Percentiles rank a stretch among this genome's conserved stretches.
These are phyloP conservation scores for Alloascoidea hylecoeti DNA, from an alignment of 805 yeast species.

Conservation along the genomic window DNA sequence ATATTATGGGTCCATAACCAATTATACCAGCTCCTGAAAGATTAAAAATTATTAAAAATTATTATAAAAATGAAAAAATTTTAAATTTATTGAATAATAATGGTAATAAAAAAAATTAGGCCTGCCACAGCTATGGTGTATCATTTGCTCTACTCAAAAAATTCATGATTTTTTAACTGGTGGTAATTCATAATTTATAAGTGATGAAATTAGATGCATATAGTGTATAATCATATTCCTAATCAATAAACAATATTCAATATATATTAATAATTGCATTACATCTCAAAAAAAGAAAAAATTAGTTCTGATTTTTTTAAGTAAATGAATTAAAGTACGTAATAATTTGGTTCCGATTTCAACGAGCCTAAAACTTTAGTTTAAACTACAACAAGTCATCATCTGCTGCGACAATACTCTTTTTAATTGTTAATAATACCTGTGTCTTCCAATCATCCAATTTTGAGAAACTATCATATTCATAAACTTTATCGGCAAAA, in stretches of 20 bases:
- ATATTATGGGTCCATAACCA: constrained; percentile 31
- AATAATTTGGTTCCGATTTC: no score
- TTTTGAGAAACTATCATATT: constrained; percentile 76
- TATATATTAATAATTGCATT: no score
- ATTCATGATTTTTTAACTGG: constrained; percentile 7
- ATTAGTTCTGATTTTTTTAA: no score
- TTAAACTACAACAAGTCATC: constrained; percentile 38
- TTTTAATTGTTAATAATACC: constrained; percentile 70
- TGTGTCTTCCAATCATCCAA: constrained; percentile 87
- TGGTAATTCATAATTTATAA: constrained; percentile 12
- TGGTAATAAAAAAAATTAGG: no score
- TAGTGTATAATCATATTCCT: no score
- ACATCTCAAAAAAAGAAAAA: no score
- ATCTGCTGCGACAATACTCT: constrained; percentile 52
- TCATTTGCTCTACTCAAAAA: no score
- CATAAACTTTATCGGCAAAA: constrained; percentile 61
- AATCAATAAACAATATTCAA: no score
- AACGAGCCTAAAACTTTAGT: no score
- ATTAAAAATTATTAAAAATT: constrained; percentile 14
- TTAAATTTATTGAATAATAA: constrained; percentile 8
- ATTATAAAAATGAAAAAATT: constrained; percentile 8
- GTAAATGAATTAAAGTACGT: no score
- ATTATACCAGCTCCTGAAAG: constrained; percentile 25
- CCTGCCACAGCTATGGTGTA: constrained; percentile 9
- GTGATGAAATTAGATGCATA: no score